Evolutionary conservation across 2,329 filamentous ascomycete genomes (phyloP), one percentile per base, ranked within the genome.

Genomic region (Diaporthe australafricana): DNA sequence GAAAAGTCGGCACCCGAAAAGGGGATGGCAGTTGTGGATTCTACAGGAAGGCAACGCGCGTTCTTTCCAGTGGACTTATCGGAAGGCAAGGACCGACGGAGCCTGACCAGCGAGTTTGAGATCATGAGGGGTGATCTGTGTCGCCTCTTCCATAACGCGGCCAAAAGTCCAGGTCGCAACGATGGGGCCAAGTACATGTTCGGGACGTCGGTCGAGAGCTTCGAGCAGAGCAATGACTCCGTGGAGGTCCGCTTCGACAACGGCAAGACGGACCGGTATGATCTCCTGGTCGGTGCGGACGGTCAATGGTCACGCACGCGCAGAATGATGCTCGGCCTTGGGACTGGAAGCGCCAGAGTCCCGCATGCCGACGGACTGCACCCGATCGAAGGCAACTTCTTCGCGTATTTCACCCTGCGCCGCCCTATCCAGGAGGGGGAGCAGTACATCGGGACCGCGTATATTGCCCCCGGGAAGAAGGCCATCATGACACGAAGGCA

Each of bases 71-170:
- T 79, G 25, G 83, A 84, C 72, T 79, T 79, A 53, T 77, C 83
- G 0, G 84, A 83, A 1, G 78, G 82, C 60, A 83, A 84, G 0
- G 79, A 77, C 38, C 75, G 75, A 30, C 85, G 87, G 74, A 78
- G 78, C 11, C 78, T 89, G 30, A 88, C 86, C 0, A 86, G 83
- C 71, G 89, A 91, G 72, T 90, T 83, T 73, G 89, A 91, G 79
- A 87, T 91, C 62, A 87, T 91, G 83, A 82, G 89, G 12, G 88
- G 87, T 0, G 86, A 90, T 66, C 75, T 91, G 16, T 83, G 84
- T 5, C 78, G 80, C 11, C 79, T 90, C 1, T 77, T 91, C 1
- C 85, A 86, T 75, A 81, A 88, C 0, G 71, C 67, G 27, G 42
- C 56, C 71, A 67, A 63, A 47, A 62, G 16, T 70, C 47, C 45